Percentiles rank a stretch among this genome's conserved stretches.
Conservation (phyloP, 805 yeast species). For the Ogataea trehalophila region DNA sequence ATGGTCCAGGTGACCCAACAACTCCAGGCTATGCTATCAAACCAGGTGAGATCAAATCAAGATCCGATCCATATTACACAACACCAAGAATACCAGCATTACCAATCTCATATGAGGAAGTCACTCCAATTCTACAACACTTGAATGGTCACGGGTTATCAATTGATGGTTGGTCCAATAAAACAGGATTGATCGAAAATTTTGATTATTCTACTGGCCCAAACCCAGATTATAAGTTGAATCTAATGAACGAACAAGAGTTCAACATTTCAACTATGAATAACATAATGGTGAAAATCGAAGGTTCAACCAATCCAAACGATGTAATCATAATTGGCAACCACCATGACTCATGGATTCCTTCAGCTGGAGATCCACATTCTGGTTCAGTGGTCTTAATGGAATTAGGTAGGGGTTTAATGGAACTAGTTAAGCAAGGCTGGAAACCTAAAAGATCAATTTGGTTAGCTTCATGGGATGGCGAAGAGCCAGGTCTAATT, state of each 20-base stretch:
- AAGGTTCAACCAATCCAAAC: conserved; percentile 45
- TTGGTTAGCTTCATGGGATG: conserved; percentile 75
- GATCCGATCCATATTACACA: conserved; percentile 43
- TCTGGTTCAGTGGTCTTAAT: conserved; percentile 63
- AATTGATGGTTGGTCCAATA: conserved; percentile 24
- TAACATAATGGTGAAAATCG: conserved; percentile 58
- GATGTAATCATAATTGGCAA: conserved; percentile 66
- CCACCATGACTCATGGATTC: conserved; percentile 79
- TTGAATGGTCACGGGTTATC: conserved; percentile 54
- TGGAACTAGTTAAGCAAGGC: conserved; percentile 45
- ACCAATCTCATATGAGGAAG: conserved; percentile 63
- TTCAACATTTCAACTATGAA: conserved; percentile 56
- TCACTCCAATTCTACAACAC: conserved; percentile 53
- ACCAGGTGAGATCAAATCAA: conserved; percentile 47
- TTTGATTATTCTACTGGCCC: conserved; percentile 35
- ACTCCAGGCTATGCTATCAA: conserved; percentile 65
- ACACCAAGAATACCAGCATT: conserved; percentile 67
- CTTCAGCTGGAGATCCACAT: conserved; percentile 78
- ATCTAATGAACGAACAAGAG: conserved; percentile 56
- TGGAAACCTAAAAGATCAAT: conserved; percentile 76
- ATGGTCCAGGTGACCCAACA: conserved; percentile 73
- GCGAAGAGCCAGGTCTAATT: conserved; percentile 64
- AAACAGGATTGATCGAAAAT: conserved; percentile 30
- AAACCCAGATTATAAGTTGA: conserved; percentile 37
- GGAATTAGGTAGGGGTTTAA: conserved; percentile 59